These are phyloP conservation scores for Beta vulgaris DNA, from an alignment of 148 eudicot genomes.

Conservation along the genomic window DNA sequence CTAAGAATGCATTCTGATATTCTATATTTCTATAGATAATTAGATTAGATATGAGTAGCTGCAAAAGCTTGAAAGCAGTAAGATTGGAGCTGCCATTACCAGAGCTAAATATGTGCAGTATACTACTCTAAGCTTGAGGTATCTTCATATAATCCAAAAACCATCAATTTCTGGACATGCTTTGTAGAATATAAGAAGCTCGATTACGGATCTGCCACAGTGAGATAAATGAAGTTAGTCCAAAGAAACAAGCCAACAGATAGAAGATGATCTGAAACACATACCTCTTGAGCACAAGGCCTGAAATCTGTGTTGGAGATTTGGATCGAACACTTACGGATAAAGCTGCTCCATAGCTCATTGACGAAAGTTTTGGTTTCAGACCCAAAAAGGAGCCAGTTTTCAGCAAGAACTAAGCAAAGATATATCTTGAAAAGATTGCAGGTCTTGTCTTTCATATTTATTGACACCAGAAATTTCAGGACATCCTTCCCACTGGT, in stretches of 20 bases:
- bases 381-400: slow-evolving; percentile 53
- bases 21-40: too few relatives aligned
- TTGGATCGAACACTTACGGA: slow-evolving; percentile 68
- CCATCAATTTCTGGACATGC: slow-evolving; percentile 34
- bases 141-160: slow-evolving; percentile 8
- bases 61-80: neutral
- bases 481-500: slow-evolving; percentile 52
- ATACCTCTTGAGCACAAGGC: slow-evolving; percentile 77
- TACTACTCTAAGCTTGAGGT: neutral
- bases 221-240: neutral
- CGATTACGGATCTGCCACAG: slow-evolving; percentile 74
- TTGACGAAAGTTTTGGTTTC: slow-evolving; percentile 29
- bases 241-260: neutral
- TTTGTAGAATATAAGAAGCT: slow-evolving; percentile 81
- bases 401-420: slow-evolving; percentile 64
- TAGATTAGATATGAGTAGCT: neutral
- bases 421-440: slow-evolving; percentile 66
- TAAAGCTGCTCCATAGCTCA: slow-evolving; percentile 54
- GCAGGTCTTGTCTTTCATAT: slow-evolving; percentile 65
- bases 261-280: slow-evolving; percentile 3
- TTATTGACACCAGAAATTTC: slow-evolving; percentile 42
- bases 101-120: neutral
- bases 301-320: slow-evolving; percentile 82
- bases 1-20: slow-evolving; percentile 5
- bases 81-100: slow-evolving; percentile 5